phyloP scores from a whole-genome alignment of 2,329 filamentous ascomycete genomes.

The Colletotrichum abscissum region DNA sequence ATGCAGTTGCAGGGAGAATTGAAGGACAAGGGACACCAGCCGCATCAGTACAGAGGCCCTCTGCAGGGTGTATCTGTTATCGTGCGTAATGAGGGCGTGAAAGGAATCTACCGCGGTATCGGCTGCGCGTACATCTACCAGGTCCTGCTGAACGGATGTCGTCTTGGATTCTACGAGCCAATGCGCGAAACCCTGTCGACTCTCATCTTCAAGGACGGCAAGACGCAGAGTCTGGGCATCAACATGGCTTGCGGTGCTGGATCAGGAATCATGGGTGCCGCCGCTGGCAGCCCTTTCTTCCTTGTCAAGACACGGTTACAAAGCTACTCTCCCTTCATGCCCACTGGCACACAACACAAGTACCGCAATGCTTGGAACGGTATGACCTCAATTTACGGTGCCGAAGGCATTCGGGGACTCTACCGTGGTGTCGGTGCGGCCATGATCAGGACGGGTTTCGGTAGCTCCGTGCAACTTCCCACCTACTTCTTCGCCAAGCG shows the following conservation, averaged over 20 bases:
- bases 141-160: conserved; percentile 94
- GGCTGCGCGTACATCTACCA: conserved; percentile 97
- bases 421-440: conserved; percentile 93
- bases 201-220: conserved; percentile 76
- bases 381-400: conserved; percentile 79
- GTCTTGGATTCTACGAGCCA: conserved; percentile 97
- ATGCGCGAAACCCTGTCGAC: conserved; percentile 79
- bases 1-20: conserved; percentile 97
- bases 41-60: conserved; percentile 90
- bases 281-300: conserved; percentile 96
- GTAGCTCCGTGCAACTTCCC: conserved; percentile 93
- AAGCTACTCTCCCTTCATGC: conserved; percentile 90
- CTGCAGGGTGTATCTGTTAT: conserved; percentile 93
- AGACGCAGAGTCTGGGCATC: conserved; percentile 85
- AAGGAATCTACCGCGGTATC: conserved; percentile 88
- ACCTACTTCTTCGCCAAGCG: conserved; percentile 99
- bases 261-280: conserved; percentile 90
- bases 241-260: conserved; percentile 94
- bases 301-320: conserved; percentile 96
- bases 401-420: conserved; percentile 82
- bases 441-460: conserved; percentile 96
- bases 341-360: conserved; percentile 95
- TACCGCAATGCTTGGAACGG: conserved; percentile 91
- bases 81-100: conserved; percentile 86
- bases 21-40: conserved; percentile 85